Conservation (phyloP, 2,329 filamentous ascomycete genomes). For the Exserohilum turcica region DNA sequence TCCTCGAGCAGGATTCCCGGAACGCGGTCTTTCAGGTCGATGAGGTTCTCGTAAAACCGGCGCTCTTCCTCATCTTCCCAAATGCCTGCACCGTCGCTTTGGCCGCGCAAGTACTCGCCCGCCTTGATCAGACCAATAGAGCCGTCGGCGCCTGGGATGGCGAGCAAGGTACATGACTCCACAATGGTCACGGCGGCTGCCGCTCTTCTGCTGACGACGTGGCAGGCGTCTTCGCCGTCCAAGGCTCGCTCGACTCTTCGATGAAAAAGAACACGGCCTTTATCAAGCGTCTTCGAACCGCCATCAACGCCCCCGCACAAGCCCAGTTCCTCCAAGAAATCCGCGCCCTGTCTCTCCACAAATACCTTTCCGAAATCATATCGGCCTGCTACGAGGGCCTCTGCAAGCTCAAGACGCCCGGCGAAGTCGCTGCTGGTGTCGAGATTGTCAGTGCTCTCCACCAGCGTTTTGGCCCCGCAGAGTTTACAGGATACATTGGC, state of each 20-base stretch:
- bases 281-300: constrained; percentile 92
- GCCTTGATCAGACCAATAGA: constrained; percentile 93
- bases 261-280: constrained; percentile 98
- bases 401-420: constrained; percentile 86
- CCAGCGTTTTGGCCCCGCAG: constrained; percentile 86
- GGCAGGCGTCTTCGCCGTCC: constrained; percentile 77
- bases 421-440: constrained; percentile 88
- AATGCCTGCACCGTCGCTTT: constrained; percentile 88
- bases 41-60: constrained; percentile 95
- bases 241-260: constrained; percentile 84
- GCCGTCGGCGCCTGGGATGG: constrained; percentile 84
- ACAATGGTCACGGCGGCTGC: constrained; percentile 9
- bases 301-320: constrained; percentile 78
- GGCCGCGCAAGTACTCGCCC: constrained; percentile 87
- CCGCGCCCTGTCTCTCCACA: constrained; percentile 86
- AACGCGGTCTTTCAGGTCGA: constrained; percentile 94
- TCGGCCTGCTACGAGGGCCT: constrained; percentile 94
- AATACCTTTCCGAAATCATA: constrained; percentile 96
- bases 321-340: constrained; percentile 89
- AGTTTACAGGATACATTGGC: constrained; percentile 89
- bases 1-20: constrained; percentile 93
- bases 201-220: constrained; percentile 24
- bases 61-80: constrained; percentile 99
- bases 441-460: constrained; percentile 95
- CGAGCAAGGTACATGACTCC: constrained; percentile 69